These are phyloP conservation scores for Termitomyces heimii DNA, from an alignment of 768 basidiomycete species.

Conservation along the genomic window DNA sequence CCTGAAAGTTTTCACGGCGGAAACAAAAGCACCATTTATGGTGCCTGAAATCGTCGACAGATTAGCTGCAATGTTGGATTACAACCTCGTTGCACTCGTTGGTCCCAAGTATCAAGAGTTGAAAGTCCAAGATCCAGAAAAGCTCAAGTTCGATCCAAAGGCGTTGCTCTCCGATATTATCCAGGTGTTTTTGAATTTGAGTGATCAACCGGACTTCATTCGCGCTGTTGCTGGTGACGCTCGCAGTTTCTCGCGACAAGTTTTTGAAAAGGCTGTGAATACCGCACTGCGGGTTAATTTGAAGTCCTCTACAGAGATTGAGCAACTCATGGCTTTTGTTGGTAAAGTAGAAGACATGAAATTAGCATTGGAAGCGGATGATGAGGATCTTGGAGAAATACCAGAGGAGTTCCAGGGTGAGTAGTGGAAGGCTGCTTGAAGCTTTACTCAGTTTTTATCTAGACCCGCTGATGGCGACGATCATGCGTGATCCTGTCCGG, in stretches of 20 bases:
- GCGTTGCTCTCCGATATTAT: conserved; percentile 80
- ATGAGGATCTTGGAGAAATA: conserved; percentile 78
- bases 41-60: conserved; percentile 94
- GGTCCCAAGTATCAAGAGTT: conserved; percentile 88
- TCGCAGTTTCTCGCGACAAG: conserved; percentile 77
- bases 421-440: conserved; percentile 13
- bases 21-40: conserved; percentile 91
- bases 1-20: conserved; percentile 87
- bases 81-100: conserved; percentile 84
- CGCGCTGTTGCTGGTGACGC: conserved; percentile 91
- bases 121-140: conserved; percentile 78
- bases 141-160: conserved; percentile 84
- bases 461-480: conserved; percentile 87
- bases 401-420: conserved; percentile 94
- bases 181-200: conserved; percentile 86
- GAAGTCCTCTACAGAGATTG: conserved; percentile 76
- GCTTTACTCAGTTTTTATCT: background rate
- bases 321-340: conserved; percentile 63
- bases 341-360: conserved; percentile 80
- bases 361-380: conserved; percentile 77
- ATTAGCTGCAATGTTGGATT: conserved; percentile 94
- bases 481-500: conserved; percentile 95
- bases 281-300: conserved; percentile 57
- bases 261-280: conserved; percentile 75
- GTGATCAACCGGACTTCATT: conserved; percentile 72